A percentile compares a stretch with the other conserved stretches of the same genome.
phyloP scores from a whole-genome alignment of 257 asterid genomes.

The Ocimum tenuiflorum region DNA sequence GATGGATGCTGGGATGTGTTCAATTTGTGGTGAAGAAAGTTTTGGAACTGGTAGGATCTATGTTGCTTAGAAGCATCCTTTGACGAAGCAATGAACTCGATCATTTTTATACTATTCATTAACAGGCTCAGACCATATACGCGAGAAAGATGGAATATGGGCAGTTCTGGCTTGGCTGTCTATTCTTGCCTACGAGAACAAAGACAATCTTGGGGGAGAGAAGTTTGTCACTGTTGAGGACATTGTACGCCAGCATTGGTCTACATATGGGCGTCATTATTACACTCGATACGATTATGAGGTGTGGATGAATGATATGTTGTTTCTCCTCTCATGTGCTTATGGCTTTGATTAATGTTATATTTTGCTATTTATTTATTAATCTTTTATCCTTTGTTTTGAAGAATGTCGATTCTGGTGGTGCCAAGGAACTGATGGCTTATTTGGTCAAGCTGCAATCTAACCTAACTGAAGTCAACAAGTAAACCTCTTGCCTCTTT shows the following conservation, averaged over 20 bases:
- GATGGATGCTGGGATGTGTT: conserved; percentile 99
- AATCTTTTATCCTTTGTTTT: conserved; percentile 19
- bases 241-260: conserved; percentile 95
- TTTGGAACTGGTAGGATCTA: conserved; percentile 80
- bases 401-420: conserved; percentile 82
- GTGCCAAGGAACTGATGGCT: conserved; percentile 87
- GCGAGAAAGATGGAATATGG: conserved; percentile 99
- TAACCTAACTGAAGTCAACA: conserved; percentile 68
- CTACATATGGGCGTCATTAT: conserved; percentile 89
- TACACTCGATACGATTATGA: conserved; percentile 96
- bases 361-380: conserved; percentile 8
- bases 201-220: conserved; percentile 62
- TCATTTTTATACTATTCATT: conserved; percentile 4
- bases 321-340: background rate
- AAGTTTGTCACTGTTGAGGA: conserved; percentile 85
- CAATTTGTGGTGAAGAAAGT: conserved; percentile 98
- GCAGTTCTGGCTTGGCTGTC: conserved; percentile 97
- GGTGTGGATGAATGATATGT: conserved; percentile 33
- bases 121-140: conserved; percentile 94
- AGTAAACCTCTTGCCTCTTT: conserved; percentile 31
- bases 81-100: conserved; percentile 3
- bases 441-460: conserved; percentile 88
- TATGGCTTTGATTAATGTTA: background rate
- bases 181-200: conserved; percentile 82
- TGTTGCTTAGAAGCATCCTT: background rate